Conservation (phyloP, 768 basidiomycete genomes). For the Mrakia gelida region DNA sequence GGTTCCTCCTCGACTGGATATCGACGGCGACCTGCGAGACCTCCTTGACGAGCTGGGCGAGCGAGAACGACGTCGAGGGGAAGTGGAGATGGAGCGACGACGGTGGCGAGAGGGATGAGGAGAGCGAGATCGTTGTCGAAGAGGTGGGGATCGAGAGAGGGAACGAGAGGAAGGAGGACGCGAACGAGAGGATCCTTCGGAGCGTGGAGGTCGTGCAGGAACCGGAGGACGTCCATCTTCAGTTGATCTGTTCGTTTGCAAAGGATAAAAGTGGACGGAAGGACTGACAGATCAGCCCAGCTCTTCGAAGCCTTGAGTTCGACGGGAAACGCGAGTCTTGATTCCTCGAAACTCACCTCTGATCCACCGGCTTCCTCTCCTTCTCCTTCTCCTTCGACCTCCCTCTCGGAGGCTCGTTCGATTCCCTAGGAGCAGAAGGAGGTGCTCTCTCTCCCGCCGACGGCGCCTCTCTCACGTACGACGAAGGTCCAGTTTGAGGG, state of each 20-base stretch:
- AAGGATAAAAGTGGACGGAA: neutral
- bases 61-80: neutral
- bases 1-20: neutral
- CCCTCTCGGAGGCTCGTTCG: neutral
- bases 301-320: neutral
- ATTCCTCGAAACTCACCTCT: neutral
- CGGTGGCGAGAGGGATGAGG: neutral
- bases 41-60: too few species aligned
- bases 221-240: conserved; percentile 3
- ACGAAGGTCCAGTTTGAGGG: conserved; percentile 7
- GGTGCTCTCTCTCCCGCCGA: neutral
- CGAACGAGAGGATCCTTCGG: neutral
- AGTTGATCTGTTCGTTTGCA: neutral
- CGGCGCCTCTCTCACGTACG: neutral
- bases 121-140: neutral
- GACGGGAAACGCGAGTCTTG: neutral
- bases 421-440: neutral
- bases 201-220: conserved; percentile 9
- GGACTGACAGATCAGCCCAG: neutral
- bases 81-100: neutral
- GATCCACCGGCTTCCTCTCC: neutral
- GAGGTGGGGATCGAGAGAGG: neutral
- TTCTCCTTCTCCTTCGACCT: neutral
- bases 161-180: conserved; percentile 10
- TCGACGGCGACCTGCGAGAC: neutral